Evolutionary conservation across 495 filamentous ascomycete species (phyloP).

Genomic region (Apodospora peruviana): DNA sequence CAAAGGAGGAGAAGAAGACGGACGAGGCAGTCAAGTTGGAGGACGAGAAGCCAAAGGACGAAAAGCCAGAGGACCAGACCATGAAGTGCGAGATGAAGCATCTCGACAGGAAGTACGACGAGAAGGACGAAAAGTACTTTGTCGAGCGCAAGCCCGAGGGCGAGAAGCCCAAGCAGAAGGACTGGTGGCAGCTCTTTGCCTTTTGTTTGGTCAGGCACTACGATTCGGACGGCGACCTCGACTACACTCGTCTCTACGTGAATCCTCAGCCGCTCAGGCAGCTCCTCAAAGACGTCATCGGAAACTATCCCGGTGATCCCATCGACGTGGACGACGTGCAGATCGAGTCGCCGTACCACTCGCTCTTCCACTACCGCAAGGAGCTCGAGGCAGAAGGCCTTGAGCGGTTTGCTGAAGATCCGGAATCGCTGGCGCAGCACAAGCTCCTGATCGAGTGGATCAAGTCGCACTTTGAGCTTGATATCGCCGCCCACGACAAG

Average conservation of each 20-base stretch:
- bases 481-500: slow-evolving; percentile 26
- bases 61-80: slow-evolving; percentile 14
- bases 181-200: slow-evolving; percentile 32
- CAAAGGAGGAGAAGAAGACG: neutral
- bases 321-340: slow-evolving; percentile 25
- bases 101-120: slow-evolving; percentile 25
- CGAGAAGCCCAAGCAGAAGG: slow-evolving; percentile 24
- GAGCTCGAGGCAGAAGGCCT: slow-evolving; percentile 22
- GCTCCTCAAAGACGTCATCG: slow-evolving; percentile 25
- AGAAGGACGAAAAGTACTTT: slow-evolving; percentile 24
- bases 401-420: slow-evolving; percentile 23
- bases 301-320: slow-evolving; percentile 23
- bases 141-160: slow-evolving; percentile 20
- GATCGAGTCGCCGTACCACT: slow-evolving; percentile 26
- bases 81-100: slow-evolving; percentile 37
- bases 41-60: slow-evolving; percentile 2
- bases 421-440: slow-evolving; percentile 22
- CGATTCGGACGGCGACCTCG: slow-evolving; percentile 15
- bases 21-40: neutral
- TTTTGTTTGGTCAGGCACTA: slow-evolving; percentile 28
- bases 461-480: slow-evolving; percentile 24
- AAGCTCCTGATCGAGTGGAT: slow-evolving; percentile 31
- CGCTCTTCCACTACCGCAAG: slow-evolving; percentile 27
- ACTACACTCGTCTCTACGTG: slow-evolving; percentile 22
- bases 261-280: slow-evolving; percentile 27